These are phyloP conservation scores for Hericium erinaceus DNA, from an alignment of 768 basidiomycete genomes.

Conservation along the genomic window DNA sequence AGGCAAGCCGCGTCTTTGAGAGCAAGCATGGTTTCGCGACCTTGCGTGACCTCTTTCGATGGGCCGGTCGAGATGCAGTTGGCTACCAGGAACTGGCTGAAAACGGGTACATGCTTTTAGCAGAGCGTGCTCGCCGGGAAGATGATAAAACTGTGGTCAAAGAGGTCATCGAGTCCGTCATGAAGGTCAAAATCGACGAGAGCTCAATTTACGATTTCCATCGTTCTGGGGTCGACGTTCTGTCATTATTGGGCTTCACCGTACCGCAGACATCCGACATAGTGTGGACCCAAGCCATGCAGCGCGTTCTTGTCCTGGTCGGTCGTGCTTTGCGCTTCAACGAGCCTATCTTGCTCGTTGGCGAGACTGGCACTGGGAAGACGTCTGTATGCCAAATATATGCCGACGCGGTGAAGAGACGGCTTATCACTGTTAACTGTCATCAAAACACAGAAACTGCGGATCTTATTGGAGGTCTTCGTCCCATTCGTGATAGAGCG, in stretches of 20 bases:
- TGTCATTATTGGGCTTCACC: slow-evolving; percentile 45
- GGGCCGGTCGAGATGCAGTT: slow-evolving; percentile 86
- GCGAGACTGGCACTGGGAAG: slow-evolving; percentile 96
- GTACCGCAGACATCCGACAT: slow-evolving; percentile 40
- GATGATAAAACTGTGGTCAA: slow-evolving; percentile 89
- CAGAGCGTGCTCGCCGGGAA: slow-evolving; percentile 73
- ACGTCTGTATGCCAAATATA: slow-evolving; percentile 93
- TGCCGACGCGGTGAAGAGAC: slow-evolving; percentile 53
- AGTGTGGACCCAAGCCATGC: slow-evolving; percentile 93
- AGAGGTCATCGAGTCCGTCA: slow-evolving; percentile 81
- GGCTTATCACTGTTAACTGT: slow-evolving; percentile 75
- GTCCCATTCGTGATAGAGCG: slow-evolving; percentile 75
- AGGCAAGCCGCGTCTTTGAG: slow-evolving; percentile 89
- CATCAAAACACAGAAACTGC: slow-evolving; percentile 99
- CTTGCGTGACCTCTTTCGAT: slow-evolving; percentile 92
- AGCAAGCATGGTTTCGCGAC: slow-evolving; percentile 97
- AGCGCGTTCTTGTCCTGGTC: slow-evolving; percentile 76
- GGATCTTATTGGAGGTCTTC: slow-evolving; percentile 88
- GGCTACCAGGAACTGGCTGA: slow-evolving; percentile 90
- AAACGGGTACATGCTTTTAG: slow-evolving; percentile 95
- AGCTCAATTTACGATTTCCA: slow-evolving; percentile 53
- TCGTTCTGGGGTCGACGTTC: slow-evolving; percentile 30
- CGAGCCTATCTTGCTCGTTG: slow-evolving; percentile 92
- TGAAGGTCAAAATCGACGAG: slow-evolving; percentile 83
- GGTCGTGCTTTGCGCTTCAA: slow-evolving; percentile 81